A percentile compares a stretch with the other conserved stretches of the same genome.
Evolutionary conservation across 2,329 filamentous ascomycete species (phyloP).

Genomic region (Aspergillus felis): DNA sequence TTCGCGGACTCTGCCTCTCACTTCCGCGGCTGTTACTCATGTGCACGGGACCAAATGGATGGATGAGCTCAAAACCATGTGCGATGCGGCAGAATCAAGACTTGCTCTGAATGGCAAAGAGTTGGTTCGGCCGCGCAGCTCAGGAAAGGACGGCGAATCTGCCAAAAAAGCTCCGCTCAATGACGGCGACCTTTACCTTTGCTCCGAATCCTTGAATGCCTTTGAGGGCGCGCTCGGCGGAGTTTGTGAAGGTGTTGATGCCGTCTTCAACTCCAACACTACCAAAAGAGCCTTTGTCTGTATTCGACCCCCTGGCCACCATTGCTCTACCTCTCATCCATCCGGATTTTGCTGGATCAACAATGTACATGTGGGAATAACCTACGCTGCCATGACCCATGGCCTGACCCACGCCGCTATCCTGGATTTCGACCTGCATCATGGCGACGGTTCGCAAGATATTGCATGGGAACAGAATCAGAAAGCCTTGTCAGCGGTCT

Average conservation of each 20-base stretch:
- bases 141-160: slow-evolving; percentile 39
- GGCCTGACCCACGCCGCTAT: slow-evolving; percentile 91
- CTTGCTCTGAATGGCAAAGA: slow-evolving; percentile 75
- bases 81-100: slow-evolving; percentile 71
- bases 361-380: slow-evolving; percentile 95
- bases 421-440: slow-evolving; percentile 86
- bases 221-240: slow-evolving; percentile 90
- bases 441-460: slow-evolving; percentile 91
- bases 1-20: slow-evolving; percentile 64
- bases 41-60: slow-evolving; percentile 93
- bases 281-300: slow-evolving; percentile 83
- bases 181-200: slow-evolving; percentile 87
- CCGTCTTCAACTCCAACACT: slow-evolving; percentile 64
- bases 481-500: slow-evolving; percentile 59
- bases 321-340: slow-evolving; percentile 83
- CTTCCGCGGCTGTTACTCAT: slow-evolving; percentile 74
- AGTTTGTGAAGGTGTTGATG: slow-evolving; percentile 87
- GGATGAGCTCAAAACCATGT: slow-evolving; percentile 84
- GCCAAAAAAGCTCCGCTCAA: slow-evolving; percentile 59
- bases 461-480: slow-evolving; percentile 90
- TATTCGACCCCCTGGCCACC: slow-evolving; percentile 88
- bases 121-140: slow-evolving; percentile 57
- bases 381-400: slow-evolving; percentile 78
- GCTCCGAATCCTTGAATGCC: slow-evolving; percentile 76
- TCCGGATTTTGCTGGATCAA: slow-evolving; percentile 99